Evolutionary conservation across 257 asterid genomes (phyloP), one percentile per base, ranked within the genome.

Genomic region (Buddleja alternifolia): DNA sequence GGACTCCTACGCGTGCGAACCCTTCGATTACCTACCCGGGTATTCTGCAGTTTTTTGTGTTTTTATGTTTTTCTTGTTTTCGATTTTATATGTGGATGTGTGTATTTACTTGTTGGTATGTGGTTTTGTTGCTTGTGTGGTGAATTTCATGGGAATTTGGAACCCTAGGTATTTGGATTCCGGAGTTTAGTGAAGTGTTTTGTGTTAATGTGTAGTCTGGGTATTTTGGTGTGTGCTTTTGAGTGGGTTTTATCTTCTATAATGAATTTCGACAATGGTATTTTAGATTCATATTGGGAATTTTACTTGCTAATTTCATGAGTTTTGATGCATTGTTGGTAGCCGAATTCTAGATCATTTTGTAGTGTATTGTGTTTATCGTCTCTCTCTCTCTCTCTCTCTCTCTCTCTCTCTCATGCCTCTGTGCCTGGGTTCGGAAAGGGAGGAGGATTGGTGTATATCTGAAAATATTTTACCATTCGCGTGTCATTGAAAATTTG

Each of bases 21-120:
- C 44, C 73, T 74, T 70, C 78, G 9, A 44, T 60, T 12, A 16
- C 72, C 17, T 19, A 64, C 58, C 60, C 50, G 36, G 72, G 91
- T 84, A 71, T 14, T 54, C 9, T 29, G 48, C 20, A 29, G 16
- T 19, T 12, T 72, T 17, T 63, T 55, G 4, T 14, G 17, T 16
- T 47, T 42, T 14, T 62, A 19, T 29, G 34, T 29, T 29, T 29
- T 8, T 24, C 34, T 8, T 47, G 23, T 8, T 53, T 63, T 67
- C 36, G 29, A n/a, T 65, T 12, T 39, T 34, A 0, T 4, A 4
- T 2, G 25, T 48, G 36, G 36, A 23, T 40, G 10, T 59, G 42
- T 55, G 4, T 40, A 1, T 66, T 47, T 19, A 36, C 46, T 20
- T 58, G 1, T 57, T 8, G 52, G 34, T 21, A 6, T 51, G 56